phyloP scores from a whole-genome alignment of 2,329 filamentous ascomycete genomes.

The Alternaria conjuncta region DNA sequence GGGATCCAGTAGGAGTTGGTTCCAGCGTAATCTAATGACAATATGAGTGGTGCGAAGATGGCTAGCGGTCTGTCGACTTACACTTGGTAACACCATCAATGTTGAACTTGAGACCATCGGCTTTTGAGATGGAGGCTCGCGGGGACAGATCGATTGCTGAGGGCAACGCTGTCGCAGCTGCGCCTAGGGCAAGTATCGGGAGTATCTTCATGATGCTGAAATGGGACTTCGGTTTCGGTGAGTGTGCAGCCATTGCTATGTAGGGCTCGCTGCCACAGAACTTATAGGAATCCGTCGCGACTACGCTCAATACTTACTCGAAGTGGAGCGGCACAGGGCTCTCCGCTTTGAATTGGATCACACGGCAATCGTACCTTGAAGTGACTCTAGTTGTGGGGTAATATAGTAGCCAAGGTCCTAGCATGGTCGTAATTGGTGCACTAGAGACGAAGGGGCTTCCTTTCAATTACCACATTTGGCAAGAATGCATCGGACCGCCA shows the following conservation, averaged over 20 bases:
- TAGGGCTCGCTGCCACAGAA: not conserved
- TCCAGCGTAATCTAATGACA: slow-evolving; percentile 55
- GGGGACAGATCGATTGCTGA: slow-evolving; percentile 16
- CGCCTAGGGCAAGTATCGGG: slow-evolving; percentile 24
- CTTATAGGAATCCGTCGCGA: not conserved
- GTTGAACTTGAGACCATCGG: slow-evolving; percentile 41
- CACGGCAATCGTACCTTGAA: not conserved
- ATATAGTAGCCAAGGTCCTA: slow-evolving; percentile 14
- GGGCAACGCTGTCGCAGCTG: slow-evolving; percentile 29
- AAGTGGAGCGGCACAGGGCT: not conserved
- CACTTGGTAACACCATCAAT: slow-evolving; percentile 46
- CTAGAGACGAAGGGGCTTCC: not conserved
- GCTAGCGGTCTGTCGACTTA: slow-evolving; percentile 3
- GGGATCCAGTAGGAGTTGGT: slow-evolving; percentile 65
- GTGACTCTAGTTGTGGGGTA: slow-evolving; percentile 13
- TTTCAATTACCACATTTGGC: slow-evolving; percentile 2
- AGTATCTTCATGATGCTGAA: slow-evolving; percentile 29
- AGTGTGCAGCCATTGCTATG: not conserved
- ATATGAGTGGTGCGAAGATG: not conserved
- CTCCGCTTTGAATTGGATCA: slow-evolving; percentile 17
- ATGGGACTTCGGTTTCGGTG: not conserved
- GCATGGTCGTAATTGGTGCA: slow-evolving; percentile 6
- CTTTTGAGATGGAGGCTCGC: slow-evolving; percentile 32
- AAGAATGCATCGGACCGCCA: not conserved
- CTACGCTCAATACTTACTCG: not conserved